Conservation (phyloP, 148 eudicot genomes). For the Amaranthus cruentus region DNA sequence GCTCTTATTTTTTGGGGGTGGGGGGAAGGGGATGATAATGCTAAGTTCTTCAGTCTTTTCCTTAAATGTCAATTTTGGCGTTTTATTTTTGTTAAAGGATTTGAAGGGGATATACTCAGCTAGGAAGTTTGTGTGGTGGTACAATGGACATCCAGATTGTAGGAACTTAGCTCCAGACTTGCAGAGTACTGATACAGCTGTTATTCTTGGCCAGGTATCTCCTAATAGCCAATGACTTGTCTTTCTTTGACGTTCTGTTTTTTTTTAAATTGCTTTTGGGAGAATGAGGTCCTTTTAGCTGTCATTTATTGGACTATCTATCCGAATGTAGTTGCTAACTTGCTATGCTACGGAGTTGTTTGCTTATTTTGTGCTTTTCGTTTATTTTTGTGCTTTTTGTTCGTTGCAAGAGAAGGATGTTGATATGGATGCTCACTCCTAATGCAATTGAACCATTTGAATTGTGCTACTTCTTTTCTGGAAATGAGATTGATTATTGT, state of each 20-base stretch:
- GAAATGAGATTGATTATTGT: no score
- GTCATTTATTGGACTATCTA: background rate
- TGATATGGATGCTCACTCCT: background rate
- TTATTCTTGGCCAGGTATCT: conserved; percentile 93
- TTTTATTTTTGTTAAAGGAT: conserved; percentile 30
- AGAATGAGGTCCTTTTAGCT: no score
- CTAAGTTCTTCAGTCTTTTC: background rate
- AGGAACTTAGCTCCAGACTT: conserved; percentile 65
- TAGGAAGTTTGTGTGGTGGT: conserved; percentile 99
- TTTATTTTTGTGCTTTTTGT: background rate
- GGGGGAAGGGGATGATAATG: background rate
- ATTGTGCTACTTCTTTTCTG: background rate
- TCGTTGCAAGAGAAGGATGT: background rate
- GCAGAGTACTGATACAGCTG: conserved; percentile 77
- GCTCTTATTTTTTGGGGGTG: background rate
- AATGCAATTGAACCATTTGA: background rate
- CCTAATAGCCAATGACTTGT: background rate
- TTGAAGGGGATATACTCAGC: conserved; percentile 75
- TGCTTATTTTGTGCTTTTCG: background rate
- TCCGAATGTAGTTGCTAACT: background rate
- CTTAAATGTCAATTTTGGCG: background rate
- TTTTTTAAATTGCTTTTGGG: background rate
- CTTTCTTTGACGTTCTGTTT: background rate
- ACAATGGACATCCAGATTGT: conserved; percentile 94
- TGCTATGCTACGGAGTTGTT: background rate